Conservation (phyloP, 108 stramenopile species). For the Nitzschia sp. region DNA sequence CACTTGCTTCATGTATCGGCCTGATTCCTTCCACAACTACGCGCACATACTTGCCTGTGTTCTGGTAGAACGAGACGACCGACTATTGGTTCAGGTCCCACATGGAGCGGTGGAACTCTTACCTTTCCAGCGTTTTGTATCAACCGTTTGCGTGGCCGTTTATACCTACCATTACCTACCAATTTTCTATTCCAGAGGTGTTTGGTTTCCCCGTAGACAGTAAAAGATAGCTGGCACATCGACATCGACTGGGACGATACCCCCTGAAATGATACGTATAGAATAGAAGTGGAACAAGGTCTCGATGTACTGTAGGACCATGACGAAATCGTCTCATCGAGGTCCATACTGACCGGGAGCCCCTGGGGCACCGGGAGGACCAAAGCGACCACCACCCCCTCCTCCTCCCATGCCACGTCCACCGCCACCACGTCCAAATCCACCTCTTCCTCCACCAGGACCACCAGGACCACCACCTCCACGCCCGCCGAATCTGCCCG, state of each 20-base stretch:
- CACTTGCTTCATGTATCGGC: no score
- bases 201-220: no score
- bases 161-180: slow-evolving; percentile 20
- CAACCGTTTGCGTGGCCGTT: slow-evolving; percentile 5
- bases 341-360: slow-evolving; percentile 49
- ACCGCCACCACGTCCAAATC: slow-evolving; percentile 37
- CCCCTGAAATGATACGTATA: no score
- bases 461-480: slow-evolving; percentile 48
- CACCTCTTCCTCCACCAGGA: slow-evolving; percentile 38
- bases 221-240: no score
- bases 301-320: no score
- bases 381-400: slow-evolving; percentile 22
- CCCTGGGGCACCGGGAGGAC: slow-evolving; percentile 42
- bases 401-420: slow-evolving; percentile 18
- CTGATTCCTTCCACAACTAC: no score
- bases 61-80: background rate
- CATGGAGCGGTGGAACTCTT: background rate
- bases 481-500: slow-evolving; percentile 70
- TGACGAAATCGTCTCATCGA: slow-evolving; percentile 17
- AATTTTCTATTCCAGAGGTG: background rate
- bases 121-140: background rate
- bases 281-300: no score
- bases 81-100: background rate
- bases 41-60: background rate
- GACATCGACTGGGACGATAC: no score